These are phyloP conservation scores for Collybia mongolica DNA, from an alignment of 768 basidiomycete species.

Conservation along the genomic window DNA sequence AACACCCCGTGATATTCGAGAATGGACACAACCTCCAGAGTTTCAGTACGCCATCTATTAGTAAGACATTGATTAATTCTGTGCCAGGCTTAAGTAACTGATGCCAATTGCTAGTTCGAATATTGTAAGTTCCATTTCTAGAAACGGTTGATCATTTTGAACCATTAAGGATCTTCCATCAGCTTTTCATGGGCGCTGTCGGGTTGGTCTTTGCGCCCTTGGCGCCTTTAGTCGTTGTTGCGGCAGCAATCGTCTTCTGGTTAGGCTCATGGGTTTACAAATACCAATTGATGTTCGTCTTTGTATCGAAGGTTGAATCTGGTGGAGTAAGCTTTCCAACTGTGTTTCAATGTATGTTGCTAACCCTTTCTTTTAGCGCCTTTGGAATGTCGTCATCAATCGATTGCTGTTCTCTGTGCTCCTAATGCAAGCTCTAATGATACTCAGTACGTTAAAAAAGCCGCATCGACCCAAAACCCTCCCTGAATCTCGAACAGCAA, in stretches of 20 bases:
- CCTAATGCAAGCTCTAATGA: constrained; percentile 86
- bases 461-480: constrained; percentile 1
- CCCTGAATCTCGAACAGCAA: constrained; percentile 46
- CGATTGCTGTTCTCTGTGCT: constrained; percentile 75
- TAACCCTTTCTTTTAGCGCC: constrained; percentile 46
- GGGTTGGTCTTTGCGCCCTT: constrained; percentile 93
- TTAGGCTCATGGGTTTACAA: constrained; percentile 87
- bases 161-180: not conserved
- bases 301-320: constrained; percentile 83
- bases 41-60: constrained; percentile 88
- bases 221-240: constrained; percentile 85
- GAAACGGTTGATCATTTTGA: constrained; percentile 11
- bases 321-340: constrained; percentile 72
- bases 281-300: constrained; percentile 97
- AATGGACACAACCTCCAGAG: constrained; percentile 88
- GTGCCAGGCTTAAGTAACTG: constrained; percentile 8
- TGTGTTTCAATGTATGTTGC: constrained; percentile 4
- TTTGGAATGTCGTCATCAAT: constrained; percentile 95
- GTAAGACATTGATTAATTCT: constrained; percentile 38
- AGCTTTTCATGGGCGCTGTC: constrained; percentile 92
- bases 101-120: constrained; percentile 43
- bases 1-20: constrained; percentile 86
- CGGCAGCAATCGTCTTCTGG: constrained; percentile 87
- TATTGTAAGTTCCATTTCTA: constrained; percentile 38
- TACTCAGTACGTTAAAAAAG: constrained; percentile 64